Conservation (phyloP, 2,329 filamentous ascomycete species). For the Aspergillus spinulosporus region DNA sequence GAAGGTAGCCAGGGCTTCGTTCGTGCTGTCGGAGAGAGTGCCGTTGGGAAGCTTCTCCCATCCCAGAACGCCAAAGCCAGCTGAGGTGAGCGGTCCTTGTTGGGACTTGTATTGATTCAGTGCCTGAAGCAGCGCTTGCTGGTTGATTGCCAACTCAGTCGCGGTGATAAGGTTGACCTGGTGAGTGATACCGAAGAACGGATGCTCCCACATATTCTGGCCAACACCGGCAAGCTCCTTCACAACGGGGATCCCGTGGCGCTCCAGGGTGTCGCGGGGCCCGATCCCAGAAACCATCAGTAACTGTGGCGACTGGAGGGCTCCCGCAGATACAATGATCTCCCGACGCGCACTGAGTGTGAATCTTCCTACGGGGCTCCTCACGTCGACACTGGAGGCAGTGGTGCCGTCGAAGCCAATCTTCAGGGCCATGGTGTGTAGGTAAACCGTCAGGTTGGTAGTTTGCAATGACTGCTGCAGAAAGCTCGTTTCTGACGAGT, state of each 20-base stretch:
- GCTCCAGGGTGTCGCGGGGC: conserved; percentile 30
- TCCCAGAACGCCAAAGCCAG: conserved; percentile 1
- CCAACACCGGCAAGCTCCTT: conserved; percentile 37
- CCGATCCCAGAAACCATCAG: conserved; percentile 56
- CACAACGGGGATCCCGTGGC: conserved; percentile 30
- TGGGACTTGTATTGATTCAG: conserved; percentile 15
- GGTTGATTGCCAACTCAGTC: conserved; percentile 7
- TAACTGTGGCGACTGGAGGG: conserved; percentile 56
- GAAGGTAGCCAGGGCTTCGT: conserved; percentile 36
- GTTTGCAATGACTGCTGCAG: conserved; percentile 25
- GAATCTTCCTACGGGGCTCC: background rate
- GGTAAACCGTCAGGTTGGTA: background rate
- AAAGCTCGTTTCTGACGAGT: conserved; percentile 48
- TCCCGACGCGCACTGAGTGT: conserved; percentile 38
- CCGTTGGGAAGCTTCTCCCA: background rate
- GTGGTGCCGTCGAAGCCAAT: background rate
- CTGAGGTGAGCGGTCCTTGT: conserved; percentile 31
- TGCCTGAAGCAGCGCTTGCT: background rate
- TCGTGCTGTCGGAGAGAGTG: conserved; percentile 24
- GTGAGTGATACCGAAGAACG: conserved; percentile 33
- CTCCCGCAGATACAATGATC: conserved; percentile 53
- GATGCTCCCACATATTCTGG: conserved; percentile 40
- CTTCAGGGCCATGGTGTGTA: conserved; percentile 4
- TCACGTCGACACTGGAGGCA: background rate
- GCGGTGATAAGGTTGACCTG: conserved; percentile 29